A percentile compares a stretch with the other conserved stretches of the same genome.
Evolutionary conservation across 169 alveolate genomes (phyloP).

Genomic region (Plasmodium relictum): DNA sequence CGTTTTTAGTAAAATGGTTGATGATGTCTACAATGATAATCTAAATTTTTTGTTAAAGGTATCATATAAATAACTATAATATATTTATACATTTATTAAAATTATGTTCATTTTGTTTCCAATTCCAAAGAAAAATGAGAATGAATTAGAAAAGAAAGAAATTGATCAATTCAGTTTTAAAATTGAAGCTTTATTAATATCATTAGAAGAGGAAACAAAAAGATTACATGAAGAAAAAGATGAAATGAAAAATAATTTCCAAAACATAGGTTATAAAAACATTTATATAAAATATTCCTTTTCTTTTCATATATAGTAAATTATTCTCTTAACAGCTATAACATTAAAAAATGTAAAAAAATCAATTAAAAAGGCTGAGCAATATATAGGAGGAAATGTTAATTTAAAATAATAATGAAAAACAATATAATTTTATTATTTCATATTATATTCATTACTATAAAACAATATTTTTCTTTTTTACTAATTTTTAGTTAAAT

Average conservation of each 20-base stretch:
- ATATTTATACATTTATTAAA: no score
- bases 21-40: conserved; percentile 70
- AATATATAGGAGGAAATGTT: conserved; percentile 41
- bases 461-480: conserved; percentile 5
- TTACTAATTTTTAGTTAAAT: conserved; percentile 21
- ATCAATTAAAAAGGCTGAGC: conserved; percentile 57
- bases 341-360: conserved; percentile 64
- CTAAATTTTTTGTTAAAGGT: conserved; percentile 49
- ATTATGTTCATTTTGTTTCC: not conserved
- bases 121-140: conserved; percentile 44
- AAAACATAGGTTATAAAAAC: conserved; percentile 53
- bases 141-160: conserved; percentile 53
- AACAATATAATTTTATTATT: not conserved
- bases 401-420: not conserved
- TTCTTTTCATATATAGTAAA: not conserved
- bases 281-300: not conserved
- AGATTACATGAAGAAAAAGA: conserved; percentile 45
- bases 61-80: not conserved
- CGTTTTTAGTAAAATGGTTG: conserved; percentile 57
- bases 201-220: conserved; percentile 49
- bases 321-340: conserved; percentile 34
- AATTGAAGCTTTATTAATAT: conserved; percentile 43
- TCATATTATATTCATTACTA: not conserved
- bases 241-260: conserved; percentile 58
- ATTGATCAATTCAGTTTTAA: conserved; percentile 50